Evolutionary conservation across 306 rosid genomes (phyloP), one percentile per base, ranked within the genome.

Genomic region (Vigna mungo): DNA sequence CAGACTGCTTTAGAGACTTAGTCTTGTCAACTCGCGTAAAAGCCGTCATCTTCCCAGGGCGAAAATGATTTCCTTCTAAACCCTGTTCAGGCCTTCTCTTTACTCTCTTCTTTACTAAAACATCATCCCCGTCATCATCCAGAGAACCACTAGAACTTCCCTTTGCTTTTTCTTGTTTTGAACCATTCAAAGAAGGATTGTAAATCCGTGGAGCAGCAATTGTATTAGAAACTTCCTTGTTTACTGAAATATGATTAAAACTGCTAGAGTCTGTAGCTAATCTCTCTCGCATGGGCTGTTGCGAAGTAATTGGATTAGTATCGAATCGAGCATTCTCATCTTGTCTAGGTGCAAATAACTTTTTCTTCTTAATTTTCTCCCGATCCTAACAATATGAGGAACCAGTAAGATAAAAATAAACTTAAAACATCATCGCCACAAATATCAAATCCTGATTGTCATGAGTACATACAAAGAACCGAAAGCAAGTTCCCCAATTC

Each of bases 281-380:
- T 67, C 79, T 86, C 82, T 96, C 96, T 48, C 89, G 83, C 30
- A 44, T 9, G 13, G 69, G 70, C 81, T 84, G 97, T 62, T 89
- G 91, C 25, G 81, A 88, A 59, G 79, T 18, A 76, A 64, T 54
- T 60, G 92, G 78, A 82, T 79, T 75, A 21, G 66, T 69, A 63
- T 88, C 92, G 54, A 52, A 75, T 79, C 78, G 84, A 85, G 84
- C 87, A 4, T 85, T 72, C 85, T 89, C 97, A 13, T 89, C 97
- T 56, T 30, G 74, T 85, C 46, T 78, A 49, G 90, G 61, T 55
- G 84, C 81, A 84, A 88, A 78, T 83, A 85, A 78, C 81, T 85
- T 95, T 81, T 87, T 90, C 93, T 88, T 87, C 87, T 74, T 92
- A 1, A 91, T 56, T 80, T 88, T 89, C 68, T 90, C 97, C 74